Evolutionary conservation across 2,329 filamentous ascomycete genomes (phyloP).

Genomic region (Dothideomycetes sp.): DNA sequence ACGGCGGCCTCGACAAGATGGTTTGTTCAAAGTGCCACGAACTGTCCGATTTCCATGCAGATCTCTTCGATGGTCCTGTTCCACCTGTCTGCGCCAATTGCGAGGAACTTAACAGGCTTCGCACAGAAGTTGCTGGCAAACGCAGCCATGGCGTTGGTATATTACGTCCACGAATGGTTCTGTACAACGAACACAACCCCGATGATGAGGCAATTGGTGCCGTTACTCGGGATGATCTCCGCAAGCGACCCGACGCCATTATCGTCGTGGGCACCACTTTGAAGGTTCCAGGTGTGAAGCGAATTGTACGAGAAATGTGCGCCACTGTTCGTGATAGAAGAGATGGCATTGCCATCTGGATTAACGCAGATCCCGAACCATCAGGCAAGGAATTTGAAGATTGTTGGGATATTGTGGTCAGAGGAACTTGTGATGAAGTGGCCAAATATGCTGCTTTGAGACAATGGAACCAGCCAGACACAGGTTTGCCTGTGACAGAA

Average conservation of each 20-base stretch:
- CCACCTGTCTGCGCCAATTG: constrained; percentile 73
- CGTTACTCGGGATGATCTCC: constrained; percentile 77
- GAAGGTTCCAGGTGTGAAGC: constrained; percentile 85
- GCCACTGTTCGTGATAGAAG: constrained; percentile 70
- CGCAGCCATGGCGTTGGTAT: constrained; percentile 88
- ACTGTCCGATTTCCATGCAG: constrained; percentile 64
- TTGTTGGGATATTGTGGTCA: constrained; percentile 86
- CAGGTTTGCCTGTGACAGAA: constrained; percentile 38
- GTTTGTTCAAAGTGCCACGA: constrained; percentile 86
- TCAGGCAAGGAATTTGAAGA: constrained; percentile 77
- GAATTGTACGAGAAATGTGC: constrained; percentile 86
- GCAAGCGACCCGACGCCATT: constrained; percentile 77
- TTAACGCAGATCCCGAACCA: constrained; percentile 82
- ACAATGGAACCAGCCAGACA: constrained; percentile 46
- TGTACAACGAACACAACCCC: constrained; percentile 96
- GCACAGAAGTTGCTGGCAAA: constrained; percentile 68
- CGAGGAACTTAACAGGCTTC: constrained; percentile 62
- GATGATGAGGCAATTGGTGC: constrained; percentile 94
- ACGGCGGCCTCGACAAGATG: constrained; percentile 92
- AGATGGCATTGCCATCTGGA: constrained; percentile 76
- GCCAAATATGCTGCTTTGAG: constrained; percentile 60
- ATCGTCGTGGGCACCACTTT: constrained; percentile 92
- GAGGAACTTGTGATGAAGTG: constrained; percentile 79
- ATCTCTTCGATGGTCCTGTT: constrained; percentile 73
- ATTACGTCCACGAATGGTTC: constrained; percentile 81